Evolutionary conservation across 2,329 filamentous ascomycete genomes (phyloP).

Genomic region (Sphaceloma murrayae): DNA sequence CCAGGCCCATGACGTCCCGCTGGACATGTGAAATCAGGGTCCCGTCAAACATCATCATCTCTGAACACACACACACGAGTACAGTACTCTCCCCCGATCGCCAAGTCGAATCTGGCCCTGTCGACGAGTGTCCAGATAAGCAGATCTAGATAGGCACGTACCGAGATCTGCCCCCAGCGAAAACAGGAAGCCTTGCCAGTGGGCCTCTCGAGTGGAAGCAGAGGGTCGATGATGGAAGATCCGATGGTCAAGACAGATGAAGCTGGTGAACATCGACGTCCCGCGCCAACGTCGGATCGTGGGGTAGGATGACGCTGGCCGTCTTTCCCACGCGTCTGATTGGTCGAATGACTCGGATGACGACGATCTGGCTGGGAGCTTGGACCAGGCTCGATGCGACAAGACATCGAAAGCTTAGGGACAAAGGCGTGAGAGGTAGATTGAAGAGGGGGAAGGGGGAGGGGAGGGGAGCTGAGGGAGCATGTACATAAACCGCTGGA

Average conservation of each 20-base stretch:
- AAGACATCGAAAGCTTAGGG: not conserved
- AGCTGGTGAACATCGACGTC: conserved; percentile 5
- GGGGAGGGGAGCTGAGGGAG: not conserved
- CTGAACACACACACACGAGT: too few relatives aligned
- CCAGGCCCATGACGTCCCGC: too few relatives aligned
- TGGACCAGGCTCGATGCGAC: not conserved
- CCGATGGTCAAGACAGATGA: conserved; percentile 5
- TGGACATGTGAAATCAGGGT: conserved; percentile 10
- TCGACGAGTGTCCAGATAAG: not conserved
- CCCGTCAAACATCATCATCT: too few relatives aligned
- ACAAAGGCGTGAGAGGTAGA: conserved; percentile 1
- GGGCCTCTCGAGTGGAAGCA: conserved; percentile 1
- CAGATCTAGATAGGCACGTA: conserved; percentile 15
- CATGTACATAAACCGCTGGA: not conserved
- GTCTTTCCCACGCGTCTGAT: not conserved
- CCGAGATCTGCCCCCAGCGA: conserved; percentile 14
- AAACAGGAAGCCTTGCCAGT: too few relatives aligned
- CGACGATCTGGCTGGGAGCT: conserved; percentile 11
- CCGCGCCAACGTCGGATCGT: conserved; percentile 6
- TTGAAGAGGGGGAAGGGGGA: not conserved
- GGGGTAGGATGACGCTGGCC: conserved; percentile 10
- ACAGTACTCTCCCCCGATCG: too few relatives aligned
- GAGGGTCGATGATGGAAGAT: not conserved
- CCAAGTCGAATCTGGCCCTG: conserved; percentile 1
- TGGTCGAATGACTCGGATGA: conserved; percentile 12